Conservation (phyloP, 2,329 filamentous ascomycete species). For the Fusarium newnesense region DNA sequence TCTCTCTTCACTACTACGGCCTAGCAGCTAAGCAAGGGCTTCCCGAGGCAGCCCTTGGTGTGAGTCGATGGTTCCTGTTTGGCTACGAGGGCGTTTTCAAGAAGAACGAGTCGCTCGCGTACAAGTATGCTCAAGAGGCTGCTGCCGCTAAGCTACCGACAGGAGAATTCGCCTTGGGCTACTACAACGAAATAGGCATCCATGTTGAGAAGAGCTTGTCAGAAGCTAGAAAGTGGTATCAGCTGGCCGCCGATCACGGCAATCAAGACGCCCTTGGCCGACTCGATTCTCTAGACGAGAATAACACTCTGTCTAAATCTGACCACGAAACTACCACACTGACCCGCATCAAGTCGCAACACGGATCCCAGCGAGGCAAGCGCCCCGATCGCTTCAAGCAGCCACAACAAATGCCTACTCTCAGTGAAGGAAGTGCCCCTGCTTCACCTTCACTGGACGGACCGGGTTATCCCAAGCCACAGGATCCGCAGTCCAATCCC, state of each 20-base stretch:
- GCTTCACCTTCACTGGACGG: slow-evolving; percentile 44
- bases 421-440: slow-evolving; percentile 56
- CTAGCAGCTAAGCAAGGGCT: slow-evolving; percentile 92
- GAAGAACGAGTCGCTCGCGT: slow-evolving; percentile 96
- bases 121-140: slow-evolving; percentile 88
- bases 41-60: slow-evolving; percentile 91
- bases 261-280: slow-evolving; percentile 88
- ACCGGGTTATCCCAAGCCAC: slow-evolving; percentile 31
- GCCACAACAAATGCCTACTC: slow-evolving; percentile 58
- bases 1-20: slow-evolving; percentile 95
- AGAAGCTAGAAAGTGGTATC: slow-evolving; percentile 90
- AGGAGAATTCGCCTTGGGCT: slow-evolving; percentile 95
- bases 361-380: slow-evolving; percentile 74
- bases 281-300: slow-evolving; percentile 84
- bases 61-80: slow-evolving; percentile 98
- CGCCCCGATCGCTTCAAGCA: slow-evolving; percentile 70
- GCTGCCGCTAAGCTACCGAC: slow-evolving; percentile 84
- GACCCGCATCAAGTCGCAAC: slow-evolving; percentile 83
- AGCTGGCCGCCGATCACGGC: slow-evolving; percentile 86
- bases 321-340: slow-evolving; percentile 95
- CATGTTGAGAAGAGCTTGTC: slow-evolving; percentile 84
- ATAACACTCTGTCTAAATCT: slow-evolving; percentile 85
- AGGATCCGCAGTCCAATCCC: slow-evolving; percentile 42
- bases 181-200: slow-evolving; percentile 97
- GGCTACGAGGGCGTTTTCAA: slow-evolving; percentile 91